phyloP scores from a whole-genome alignment of 2,329 filamentous ascomycete species.

The Fusarium mundagurra region DNA sequence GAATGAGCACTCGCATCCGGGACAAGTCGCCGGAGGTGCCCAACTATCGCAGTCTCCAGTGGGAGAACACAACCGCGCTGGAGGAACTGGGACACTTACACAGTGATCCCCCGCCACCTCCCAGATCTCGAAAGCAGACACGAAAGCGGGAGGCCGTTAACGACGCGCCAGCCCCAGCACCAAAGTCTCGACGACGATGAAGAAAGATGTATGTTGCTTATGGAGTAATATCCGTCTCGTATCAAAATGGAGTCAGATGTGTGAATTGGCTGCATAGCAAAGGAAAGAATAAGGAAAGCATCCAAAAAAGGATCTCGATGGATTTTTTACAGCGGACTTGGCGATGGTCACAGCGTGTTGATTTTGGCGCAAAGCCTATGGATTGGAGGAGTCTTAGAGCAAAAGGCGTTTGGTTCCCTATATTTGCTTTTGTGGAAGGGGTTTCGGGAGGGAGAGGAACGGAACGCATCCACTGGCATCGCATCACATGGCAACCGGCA shows the following conservation, averaged over 20 bases:
- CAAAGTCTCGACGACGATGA: constrained; percentile 47
- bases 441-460: neutral
- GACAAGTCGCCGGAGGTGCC: constrained; percentile 59
- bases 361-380: constrained; percentile 17
- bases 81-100: constrained; percentile 68
- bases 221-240: neutral
- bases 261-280: constrained; percentile 11
- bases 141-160: constrained; percentile 60
- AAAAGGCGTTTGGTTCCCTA: constrained; percentile 37
- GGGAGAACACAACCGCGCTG: constrained; percentile 66
- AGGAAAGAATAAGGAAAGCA: constrained; percentile 4
- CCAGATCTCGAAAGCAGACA: constrained; percentile 60
- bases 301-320: constrained; percentile 9
- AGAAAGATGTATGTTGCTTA: neutral
- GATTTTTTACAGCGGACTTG: constrained; percentile 8
- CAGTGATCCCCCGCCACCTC: constrained; percentile 63
- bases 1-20: constrained; percentile 58
- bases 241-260: neutral
- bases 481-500: constrained; percentile 21
- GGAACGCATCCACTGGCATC: neutral
- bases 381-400: constrained; percentile 33
- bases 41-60: constrained; percentile 61
- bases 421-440: constrained; percentile 18
- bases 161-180: constrained; percentile 44
- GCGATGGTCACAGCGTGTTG: constrained; percentile 6